These are phyloP conservation scores for Odontarrhena argentea DNA, from an alignment of 345 rosid genomes.

Conservation along the genomic window DNA sequence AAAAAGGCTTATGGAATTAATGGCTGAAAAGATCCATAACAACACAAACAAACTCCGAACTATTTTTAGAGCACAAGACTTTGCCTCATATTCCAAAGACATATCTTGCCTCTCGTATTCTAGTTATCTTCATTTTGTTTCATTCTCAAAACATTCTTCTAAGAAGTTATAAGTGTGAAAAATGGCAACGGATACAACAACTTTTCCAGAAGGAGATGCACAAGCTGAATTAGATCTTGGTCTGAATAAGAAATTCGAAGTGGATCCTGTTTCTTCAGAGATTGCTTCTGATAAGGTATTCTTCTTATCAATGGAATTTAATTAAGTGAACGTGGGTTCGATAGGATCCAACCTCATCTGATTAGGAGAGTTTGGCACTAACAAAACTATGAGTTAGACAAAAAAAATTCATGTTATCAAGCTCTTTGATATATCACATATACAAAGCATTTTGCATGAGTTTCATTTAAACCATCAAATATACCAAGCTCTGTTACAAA, in stretches of 20 bases:
- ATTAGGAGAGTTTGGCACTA: constrained; percentile 28
- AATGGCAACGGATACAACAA: constrained; percentile 46
- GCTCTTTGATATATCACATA: no score
- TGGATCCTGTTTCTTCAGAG: constrained; percentile 53
- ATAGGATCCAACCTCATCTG: no score
- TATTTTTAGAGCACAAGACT: constrained; percentile 31
- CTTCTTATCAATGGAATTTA: no score
- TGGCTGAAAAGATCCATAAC: constrained; percentile 13
- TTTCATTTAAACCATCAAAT: constrained; percentile 4
- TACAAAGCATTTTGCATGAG: background rate
- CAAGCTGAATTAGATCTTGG: constrained; percentile 46
- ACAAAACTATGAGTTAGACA: no score
- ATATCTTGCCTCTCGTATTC: constrained; percentile 18
- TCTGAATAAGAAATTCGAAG: constrained; percentile 43
- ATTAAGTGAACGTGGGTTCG: no score
- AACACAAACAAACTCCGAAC: constrained; percentile 25
- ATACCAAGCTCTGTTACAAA: background rate
- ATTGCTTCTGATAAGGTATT: constrained; percentile 41
- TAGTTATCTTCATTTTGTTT: constrained; percentile 18
- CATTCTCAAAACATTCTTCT: background rate
- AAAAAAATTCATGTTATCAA: no score
- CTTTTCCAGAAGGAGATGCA: constrained; percentile 54
- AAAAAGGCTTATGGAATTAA: constrained; percentile 12
- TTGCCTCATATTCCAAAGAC: constrained; percentile 24
- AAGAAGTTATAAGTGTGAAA: constrained; percentile 1